These are phyloP conservation scores for Amanita brunnescens DNA, from an alignment of 768 basidiomycete species.

Conservation along the genomic window DNA sequence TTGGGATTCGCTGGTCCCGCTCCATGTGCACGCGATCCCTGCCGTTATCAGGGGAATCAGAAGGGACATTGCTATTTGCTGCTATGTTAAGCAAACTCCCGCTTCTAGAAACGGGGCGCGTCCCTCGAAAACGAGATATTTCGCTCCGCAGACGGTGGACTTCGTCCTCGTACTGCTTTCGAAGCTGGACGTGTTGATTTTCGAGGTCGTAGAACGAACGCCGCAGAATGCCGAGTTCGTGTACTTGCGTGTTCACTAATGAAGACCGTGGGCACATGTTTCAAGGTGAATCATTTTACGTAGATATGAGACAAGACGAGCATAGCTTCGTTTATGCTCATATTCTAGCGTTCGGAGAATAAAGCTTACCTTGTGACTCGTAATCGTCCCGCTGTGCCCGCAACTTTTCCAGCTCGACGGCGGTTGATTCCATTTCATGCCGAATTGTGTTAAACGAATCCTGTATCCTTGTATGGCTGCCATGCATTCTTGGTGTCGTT, in stretches of 20 bases:
- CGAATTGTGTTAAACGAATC: slow-evolving; percentile 73
- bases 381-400: slow-evolving; percentile 72
- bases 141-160: slow-evolving; percentile 54
- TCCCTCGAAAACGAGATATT: slow-evolving; percentile 37
- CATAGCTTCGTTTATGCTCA: not conserved
- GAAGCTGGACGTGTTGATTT: slow-evolving; percentile 61
- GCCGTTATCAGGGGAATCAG: slow-evolving; percentile 2
- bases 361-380: slow-evolving; percentile 62
- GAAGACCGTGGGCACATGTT: not conserved
- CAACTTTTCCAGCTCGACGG: slow-evolving; percentile 50
- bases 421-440: slow-evolving; percentile 68
- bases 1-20: not conserved
- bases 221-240: slow-evolving; percentile 72
- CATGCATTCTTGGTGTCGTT: slow-evolving; percentile 27
- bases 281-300: slow-evolving; percentile 5
- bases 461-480: slow-evolving; percentile 32
- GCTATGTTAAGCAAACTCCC: not conserved
- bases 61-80: not conserved
- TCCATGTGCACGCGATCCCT: not conserved
- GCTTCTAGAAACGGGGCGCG: slow-evolving; percentile 14
- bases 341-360: not conserved
- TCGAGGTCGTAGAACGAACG: slow-evolving; percentile 80
- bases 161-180: slow-evolving; percentile 72
- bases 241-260: slow-evolving; percentile 63
- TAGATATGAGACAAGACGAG: not conserved